phyloP scores from a whole-genome alignment of 768 basidiomycete genomes.

The Mycena galericulata region DNA sequence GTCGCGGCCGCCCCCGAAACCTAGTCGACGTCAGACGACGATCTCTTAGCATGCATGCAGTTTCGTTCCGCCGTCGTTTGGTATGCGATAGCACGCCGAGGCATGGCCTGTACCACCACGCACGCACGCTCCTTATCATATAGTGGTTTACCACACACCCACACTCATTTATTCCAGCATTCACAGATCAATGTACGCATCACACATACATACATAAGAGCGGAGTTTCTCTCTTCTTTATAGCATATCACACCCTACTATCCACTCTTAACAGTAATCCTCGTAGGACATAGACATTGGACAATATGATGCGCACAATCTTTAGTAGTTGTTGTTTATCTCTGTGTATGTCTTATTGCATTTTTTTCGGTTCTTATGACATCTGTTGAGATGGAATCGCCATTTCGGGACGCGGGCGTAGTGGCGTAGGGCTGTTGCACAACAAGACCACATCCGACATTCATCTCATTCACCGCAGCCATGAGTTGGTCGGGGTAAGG shows the following conservation, averaged over 20 bases:
- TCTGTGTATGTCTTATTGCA: conserved; percentile 22
- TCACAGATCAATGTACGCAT: conserved; percentile 10
- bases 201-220: conserved; percentile 13
- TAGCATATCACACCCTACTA: conserved; percentile 28
- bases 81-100: conserved; percentile 24
- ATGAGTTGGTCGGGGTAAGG: conserved; percentile 50
- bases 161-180: conserved; percentile 25
- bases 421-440: conserved; percentile 1
- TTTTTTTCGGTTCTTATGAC: conserved; percentile 19
- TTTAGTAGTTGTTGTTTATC: conserved; percentile 2
- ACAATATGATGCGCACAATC: background rate
- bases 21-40: conserved; percentile 32
- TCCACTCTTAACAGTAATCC: conserved; percentile 21
- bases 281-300: conserved; percentile 28
- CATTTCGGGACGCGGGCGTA: conserved; percentile 16
- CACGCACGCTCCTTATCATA: conserved; percentile 17
- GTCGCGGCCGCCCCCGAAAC: background rate
- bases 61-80: background rate
- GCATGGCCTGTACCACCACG: conserved; percentile 16
- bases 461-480: background rate
- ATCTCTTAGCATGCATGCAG: conserved; percentile 18
- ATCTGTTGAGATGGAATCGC: too few relatives aligned
- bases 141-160: conserved; percentile 10
- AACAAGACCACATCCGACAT: conserved; percentile 13
- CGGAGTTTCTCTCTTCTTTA: conserved; percentile 18